Conservation (phyloP, 1,284 basidiomycete genomes). For the Singerocomus rubriflavus region DNA sequence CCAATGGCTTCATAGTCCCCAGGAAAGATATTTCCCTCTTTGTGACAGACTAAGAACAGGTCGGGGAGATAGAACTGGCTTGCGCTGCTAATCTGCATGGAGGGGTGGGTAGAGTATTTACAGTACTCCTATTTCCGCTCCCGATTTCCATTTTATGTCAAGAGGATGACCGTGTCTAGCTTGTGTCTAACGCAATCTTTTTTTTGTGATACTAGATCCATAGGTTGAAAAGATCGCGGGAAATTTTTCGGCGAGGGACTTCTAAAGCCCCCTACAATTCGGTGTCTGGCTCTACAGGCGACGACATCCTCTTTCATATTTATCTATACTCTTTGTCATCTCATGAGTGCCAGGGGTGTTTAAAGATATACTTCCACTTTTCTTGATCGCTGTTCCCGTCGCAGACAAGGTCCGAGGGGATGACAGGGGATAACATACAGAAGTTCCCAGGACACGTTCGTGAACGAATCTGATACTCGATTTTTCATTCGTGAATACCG, state of each 20-base stretch:
- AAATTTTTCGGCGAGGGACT: constrained; percentile 8
- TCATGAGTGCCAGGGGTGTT: constrained; percentile 7
- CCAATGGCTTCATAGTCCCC: constrained; percentile 16
- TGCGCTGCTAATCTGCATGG: constrained; percentile 1
- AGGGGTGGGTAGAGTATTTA: not conserved
- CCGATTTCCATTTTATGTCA: constrained; percentile 12
- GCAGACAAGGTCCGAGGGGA: constrained; percentile 6
- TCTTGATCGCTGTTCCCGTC: constrained; percentile 11
- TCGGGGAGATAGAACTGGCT: constrained; percentile 13
- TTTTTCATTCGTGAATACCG: constrained; percentile 3
- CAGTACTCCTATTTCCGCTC: not conserved
- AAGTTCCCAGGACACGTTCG: not conserved
- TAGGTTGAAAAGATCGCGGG: not conserved
- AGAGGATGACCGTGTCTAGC: constrained; percentile 6
- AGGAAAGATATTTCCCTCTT: constrained; percentile 5
- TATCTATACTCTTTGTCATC: not conserved
- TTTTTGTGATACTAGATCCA: not conserved
- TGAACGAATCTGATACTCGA: constrained; percentile 2
- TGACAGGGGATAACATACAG: not conserved
- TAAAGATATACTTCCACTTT: constrained; percentile 1
- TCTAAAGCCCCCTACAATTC: not conserved
- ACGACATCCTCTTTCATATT: not conserved
- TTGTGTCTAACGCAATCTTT: constrained; percentile 1
- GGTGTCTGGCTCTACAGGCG: not conserved
- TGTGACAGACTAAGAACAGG: constrained; percentile 10